phyloP scores from a whole-genome alignment of 2,329 filamentous ascomycete genomes.

The Paraphoma sp. region DNA sequence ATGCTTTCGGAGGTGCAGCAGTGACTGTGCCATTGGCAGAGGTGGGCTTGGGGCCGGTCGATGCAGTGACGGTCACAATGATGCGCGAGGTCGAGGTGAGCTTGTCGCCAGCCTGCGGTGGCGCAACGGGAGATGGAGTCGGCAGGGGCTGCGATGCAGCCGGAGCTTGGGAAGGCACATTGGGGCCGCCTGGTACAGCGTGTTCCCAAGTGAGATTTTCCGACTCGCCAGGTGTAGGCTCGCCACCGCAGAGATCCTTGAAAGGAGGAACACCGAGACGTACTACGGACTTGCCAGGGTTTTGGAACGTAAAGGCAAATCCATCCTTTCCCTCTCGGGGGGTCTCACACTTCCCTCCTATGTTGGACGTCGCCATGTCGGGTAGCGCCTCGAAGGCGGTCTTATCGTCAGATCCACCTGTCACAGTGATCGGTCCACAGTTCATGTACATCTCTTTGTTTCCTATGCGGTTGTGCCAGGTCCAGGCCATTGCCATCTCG shows the following conservation, averaged over 20 bases:
- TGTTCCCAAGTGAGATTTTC: too few relatives aligned
- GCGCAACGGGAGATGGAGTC: not conserved
- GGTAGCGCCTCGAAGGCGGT: conserved; percentile 66
- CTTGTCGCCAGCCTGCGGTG: not conserved
- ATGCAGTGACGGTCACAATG: conserved; percentile 33
- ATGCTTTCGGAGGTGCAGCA: not conserved
- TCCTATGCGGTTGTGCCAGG: conserved; percentile 88
- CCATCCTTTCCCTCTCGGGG: conserved; percentile 41
- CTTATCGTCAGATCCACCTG: conserved; percentile 57
- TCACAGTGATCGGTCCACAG: conserved; percentile 77
- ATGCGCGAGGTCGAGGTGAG: conserved; percentile 26
- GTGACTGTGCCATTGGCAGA: not conserved
- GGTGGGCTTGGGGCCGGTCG: conserved; percentile 5
- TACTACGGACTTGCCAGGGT: conserved; percentile 66
- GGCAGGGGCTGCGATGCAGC: not conserved
- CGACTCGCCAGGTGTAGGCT: not conserved
- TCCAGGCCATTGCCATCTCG: conserved; percentile 81
- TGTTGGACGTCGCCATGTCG: conserved; percentile 76
- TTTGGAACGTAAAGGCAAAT: conserved; percentile 61
- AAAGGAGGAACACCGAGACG: not conserved
- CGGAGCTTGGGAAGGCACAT: not conserved
- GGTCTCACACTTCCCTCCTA: conserved; percentile 61
- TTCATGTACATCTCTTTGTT: conserved; percentile 98
- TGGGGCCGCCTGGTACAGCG: not conserved
- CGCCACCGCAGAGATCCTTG: too few relatives aligned